Conservation (phyloP, 805 yeast species). For the Candida bentonensis region DNA sequence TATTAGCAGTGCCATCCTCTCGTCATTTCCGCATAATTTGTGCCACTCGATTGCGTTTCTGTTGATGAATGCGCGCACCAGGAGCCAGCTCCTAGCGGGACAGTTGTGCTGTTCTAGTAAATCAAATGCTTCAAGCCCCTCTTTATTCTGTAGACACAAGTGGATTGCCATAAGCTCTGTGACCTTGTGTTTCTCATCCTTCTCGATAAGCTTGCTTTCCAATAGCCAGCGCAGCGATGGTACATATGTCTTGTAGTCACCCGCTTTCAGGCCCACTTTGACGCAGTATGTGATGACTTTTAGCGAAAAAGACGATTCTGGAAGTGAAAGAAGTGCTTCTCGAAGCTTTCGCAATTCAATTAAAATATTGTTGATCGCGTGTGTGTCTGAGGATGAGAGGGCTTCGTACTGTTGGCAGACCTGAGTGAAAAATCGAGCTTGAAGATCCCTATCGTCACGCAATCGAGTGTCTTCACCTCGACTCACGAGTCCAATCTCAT, state of each 20-base stretch:
- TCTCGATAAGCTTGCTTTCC: background rate
- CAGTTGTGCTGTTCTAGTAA: background rate
- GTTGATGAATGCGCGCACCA: background rate
- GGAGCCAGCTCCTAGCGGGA: background rate
- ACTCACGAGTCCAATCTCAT: background rate
- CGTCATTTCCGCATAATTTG: background rate
- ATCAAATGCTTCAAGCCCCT: background rate
- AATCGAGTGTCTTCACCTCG: background rate
- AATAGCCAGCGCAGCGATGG: background rate
- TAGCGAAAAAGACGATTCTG: background rate
- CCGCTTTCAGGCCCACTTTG: background rate
- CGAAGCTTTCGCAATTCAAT: background rate
- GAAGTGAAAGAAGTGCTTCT: background rate
- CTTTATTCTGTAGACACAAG: background rate
- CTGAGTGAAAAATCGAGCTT: background rate
- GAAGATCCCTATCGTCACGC: background rate
- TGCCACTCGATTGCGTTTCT: background rate
- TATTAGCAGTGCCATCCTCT: background rate
- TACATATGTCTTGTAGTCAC: background rate
- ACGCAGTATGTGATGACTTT: background rate
- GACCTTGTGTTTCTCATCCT: background rate
- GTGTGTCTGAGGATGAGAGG: background rate
- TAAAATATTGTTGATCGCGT: background rate
- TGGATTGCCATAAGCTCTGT: background rate
- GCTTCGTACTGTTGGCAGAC: too few species aligned